Percentiles rank a stretch among this genome's conserved stretches.
These are phyloP conservation scores for Monosporozyma yasuniensis DNA, from an alignment of 805 yeast genomes.

Conservation along the genomic window DNA sequence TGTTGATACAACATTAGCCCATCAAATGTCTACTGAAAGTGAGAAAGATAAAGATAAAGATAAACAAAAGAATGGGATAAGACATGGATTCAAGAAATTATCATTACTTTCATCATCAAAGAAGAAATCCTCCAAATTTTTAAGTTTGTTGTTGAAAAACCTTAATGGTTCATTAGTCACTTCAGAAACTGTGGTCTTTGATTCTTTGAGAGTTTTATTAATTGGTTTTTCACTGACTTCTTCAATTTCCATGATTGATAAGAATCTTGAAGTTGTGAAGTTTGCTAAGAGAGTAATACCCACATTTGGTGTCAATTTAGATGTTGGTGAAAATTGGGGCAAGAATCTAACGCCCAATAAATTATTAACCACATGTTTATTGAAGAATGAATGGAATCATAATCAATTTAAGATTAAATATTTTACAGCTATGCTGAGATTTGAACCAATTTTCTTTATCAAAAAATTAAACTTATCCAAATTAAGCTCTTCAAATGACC, in stretches of 20 bases:
- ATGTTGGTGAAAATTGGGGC: constrained; percentile 17
- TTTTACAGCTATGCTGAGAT: constrained; percentile 25
- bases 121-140: constrained; percentile 17
- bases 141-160: constrained; percentile 20
- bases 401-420: constrained; percentile 23
- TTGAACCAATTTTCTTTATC: constrained; percentile 27
- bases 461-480: constrained; percentile 17
- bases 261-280: constrained; percentile 8
- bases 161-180: constrained; percentile 19
- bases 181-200: constrained; percentile 20
- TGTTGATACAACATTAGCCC: neutral
- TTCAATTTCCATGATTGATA: constrained; percentile 13
- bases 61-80: constrained; percentile 11
- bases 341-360: constrained; percentile 11
- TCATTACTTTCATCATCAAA: constrained; percentile 11
- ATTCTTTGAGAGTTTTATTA: constrained; percentile 18
- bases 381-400: constrained; percentile 3
- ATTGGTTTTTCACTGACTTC: constrained; percentile 16
- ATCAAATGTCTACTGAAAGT: neutral
- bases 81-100: constrained; percentile 23
- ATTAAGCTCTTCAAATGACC: constrained; percentile 8
- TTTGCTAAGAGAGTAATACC: constrained; percentile 19
- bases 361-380: constrained; percentile 4
- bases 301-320: constrained; percentile 14
- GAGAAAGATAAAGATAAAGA: neutral